Evolutionary conservation across 2,329 filamentous ascomycete species (phyloP), one percentile per base, ranked within the genome.

Genomic region (Ceratocystis cubensis): DNA sequence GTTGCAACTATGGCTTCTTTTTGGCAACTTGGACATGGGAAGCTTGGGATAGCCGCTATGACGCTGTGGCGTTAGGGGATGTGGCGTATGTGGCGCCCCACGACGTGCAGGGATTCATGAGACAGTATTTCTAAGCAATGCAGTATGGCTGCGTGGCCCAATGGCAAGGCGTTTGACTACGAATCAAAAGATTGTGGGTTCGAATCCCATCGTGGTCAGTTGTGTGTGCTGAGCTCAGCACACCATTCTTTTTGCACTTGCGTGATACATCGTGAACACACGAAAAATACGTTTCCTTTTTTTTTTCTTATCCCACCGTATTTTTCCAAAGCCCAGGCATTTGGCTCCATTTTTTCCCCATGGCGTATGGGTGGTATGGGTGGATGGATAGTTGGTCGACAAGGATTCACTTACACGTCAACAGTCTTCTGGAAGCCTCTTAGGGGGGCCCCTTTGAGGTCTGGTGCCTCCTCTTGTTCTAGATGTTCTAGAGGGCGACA

Each of bases 171-270:
- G 64, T 65, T 65, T 65, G 64, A 65, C 64, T 65, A 65, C 64
- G 64, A 65, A 65, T 65, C 64, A 65, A 65, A 65, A 65, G 64
- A 65, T 65, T 65, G 64, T 65, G 64, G 64, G 64, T 65, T 65
- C 64, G 64, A 65, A 65, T 65, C 64, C 64, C 64, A 65, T 65
- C 64, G 64, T 65, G 64, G 64, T 65, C 64, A 65, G 41, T 65
- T 65, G 10, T 28, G 10, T 28, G 13, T 46, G 45, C 20, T 50
- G 10, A 20, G 7, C 33, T 22, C 5, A 20, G 5, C 5, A 22
- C n/a, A 20, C 48, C 20, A 25, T 28, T 62, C 44, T 62, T 62
- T 62, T n/a, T 6, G 1, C n/a, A 20, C 22, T 50, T 50, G 5
- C 3, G 5, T 25, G 7, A 48, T 20, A 48, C 1, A 48, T 7